Evolutionary conservation across 345 rosid genomes (phyloP).

Genomic region (Carallia brachiata): DNA sequence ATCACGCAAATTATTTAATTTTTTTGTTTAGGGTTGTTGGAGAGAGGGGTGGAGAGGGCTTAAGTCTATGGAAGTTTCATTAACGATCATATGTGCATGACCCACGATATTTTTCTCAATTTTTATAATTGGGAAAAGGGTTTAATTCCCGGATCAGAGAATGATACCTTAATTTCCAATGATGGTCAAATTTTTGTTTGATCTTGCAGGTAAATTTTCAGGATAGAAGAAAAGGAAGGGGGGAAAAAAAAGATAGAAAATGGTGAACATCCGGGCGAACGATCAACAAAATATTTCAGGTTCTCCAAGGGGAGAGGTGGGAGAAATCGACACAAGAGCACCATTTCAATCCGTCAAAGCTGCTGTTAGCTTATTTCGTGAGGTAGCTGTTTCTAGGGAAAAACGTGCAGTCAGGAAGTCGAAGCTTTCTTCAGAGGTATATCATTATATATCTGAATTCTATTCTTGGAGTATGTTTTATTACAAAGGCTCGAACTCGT

Average conservation of each 20-base stretch:
- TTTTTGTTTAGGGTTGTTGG: too few species aligned
- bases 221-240: background rate
- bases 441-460: background rate
- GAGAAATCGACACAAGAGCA: conserved; percentile 93
- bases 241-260: conserved; percentile 16
- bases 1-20: too few species aligned
- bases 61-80: too few species aligned
- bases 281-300: conserved; percentile 25
- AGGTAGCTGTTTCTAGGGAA: conserved; percentile 48
- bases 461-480: too few species aligned
- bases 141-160: background rate
- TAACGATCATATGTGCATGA: too few species aligned
- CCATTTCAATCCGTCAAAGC: conserved; percentile 95
- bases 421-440: conserved; percentile 41
- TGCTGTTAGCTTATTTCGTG: conserved; percentile 82
- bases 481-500: too few species aligned
- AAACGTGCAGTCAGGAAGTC: conserved; percentile 25
- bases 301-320: conserved; percentile 72
- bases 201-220: conserved; percentile 6
- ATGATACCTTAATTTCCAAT: background rate
- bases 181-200: background rate
- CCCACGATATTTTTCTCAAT: too few species aligned
- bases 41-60: too few species aligned
- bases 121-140: too few species aligned
- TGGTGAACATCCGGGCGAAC: conserved; percentile 45